Base-by-base conservation (phyloP, 2,329 filamentous ascomycete genomes). In the Beauveria australis region DNA sequence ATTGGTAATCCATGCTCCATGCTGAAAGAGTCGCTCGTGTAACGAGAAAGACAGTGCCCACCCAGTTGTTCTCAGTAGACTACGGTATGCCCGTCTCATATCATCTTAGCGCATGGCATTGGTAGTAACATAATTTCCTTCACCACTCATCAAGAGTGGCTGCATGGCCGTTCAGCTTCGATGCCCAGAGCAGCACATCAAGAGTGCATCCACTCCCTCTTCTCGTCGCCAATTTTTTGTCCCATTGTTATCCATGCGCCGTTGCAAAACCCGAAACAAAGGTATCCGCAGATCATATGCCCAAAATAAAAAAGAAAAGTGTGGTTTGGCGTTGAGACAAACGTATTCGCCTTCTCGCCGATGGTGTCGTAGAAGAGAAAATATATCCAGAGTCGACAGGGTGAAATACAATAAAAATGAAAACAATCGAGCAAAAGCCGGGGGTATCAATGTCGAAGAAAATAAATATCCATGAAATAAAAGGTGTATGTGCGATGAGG, bases 361-460 rank as follows among this genome's bases (percentile, higher is more conserved):
- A 30, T 59, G n/a, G 41, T 59, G 46, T 52, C 44, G 53, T 58
- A 52, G 33, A 52, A 52, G 33, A 58, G 47, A 61, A 61, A 53
- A 53, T 61, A 53, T 57, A 61, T 57, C 60, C 53, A 57, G 60
- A 60, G 58, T 53, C 58, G 58, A 60, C 43, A 37, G 22, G 10
- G 22, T 48, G n/a, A 60, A 60, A 54, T 48, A 30, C 33, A 60
- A 54, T 48, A 54, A 54, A 63, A 22, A 54, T 53, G 12, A 37
- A 44, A 63, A 53, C 41, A 53, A 53, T 57, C 30, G 53, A 59
- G 37, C 48, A 53, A 63, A 51, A 62, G 56, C 47, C 46, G 43
- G 59, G 33, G 61, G 59, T 60, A 64, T 64, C 61, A 63, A 64
- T 58, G 62, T 63, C 59, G 63, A 63, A 63, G 55, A 57, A 57